These are phyloP conservation scores for Boletellus deceptivus DNA, from an alignment of 1,284 basidiomycete genomes.

Conservation along the genomic window DNA sequence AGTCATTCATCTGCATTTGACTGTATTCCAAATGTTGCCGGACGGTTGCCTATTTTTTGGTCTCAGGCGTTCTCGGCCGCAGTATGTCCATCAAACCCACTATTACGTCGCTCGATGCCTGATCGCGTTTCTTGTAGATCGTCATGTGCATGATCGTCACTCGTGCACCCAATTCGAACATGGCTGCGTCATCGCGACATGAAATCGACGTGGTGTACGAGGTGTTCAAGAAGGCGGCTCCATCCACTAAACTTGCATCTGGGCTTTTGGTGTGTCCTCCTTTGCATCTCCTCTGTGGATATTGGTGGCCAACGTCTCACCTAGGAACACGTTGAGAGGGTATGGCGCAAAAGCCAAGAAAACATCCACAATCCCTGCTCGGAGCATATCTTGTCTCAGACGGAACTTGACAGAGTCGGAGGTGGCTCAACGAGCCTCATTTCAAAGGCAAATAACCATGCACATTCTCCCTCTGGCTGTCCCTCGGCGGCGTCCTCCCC, in stretches of 20 bases:
- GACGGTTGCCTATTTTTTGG: slow-evolving; percentile 54
- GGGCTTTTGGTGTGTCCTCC: slow-evolving; percentile 47
- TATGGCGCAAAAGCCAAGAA: slow-evolving; percentile 54
- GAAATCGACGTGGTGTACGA: slow-evolving; percentile 52
- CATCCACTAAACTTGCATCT: slow-evolving; percentile 46
- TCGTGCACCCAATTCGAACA: slow-evolving; percentile 53
- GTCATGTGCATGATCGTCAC: slow-evolving; percentile 66
- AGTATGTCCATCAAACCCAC: slow-evolving; percentile 40
- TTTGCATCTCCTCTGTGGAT: neutral
- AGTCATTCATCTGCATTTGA: slow-evolving; percentile 44
- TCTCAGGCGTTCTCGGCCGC: slow-evolving; percentile 59
- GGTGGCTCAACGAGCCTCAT: slow-evolving; percentile 55
- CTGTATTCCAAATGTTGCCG: slow-evolving; percentile 39
- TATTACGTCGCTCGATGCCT: neutral
- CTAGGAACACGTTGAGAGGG: slow-evolving; percentile 49
- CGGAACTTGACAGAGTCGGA: slow-evolving; percentile 60
- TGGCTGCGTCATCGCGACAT: slow-evolving; percentile 53
- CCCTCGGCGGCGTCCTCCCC: slow-evolving; percentile 3
- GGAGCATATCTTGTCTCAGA: slow-evolving; percentile 32
- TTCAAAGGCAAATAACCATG: slow-evolving; percentile 18
- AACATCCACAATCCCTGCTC: slow-evolving; percentile 38
- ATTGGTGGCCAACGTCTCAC: neutral
- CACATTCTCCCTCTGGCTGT: slow-evolving; percentile 7
- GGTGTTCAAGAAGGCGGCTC: slow-evolving; percentile 52
- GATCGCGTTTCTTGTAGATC: slow-evolving; percentile 42